Evolutionary conservation across 2,329 filamentous ascomycete species (phyloP), one percentile per base, ranked within the genome.

Genomic region (Alternaria arborescens): DNA sequence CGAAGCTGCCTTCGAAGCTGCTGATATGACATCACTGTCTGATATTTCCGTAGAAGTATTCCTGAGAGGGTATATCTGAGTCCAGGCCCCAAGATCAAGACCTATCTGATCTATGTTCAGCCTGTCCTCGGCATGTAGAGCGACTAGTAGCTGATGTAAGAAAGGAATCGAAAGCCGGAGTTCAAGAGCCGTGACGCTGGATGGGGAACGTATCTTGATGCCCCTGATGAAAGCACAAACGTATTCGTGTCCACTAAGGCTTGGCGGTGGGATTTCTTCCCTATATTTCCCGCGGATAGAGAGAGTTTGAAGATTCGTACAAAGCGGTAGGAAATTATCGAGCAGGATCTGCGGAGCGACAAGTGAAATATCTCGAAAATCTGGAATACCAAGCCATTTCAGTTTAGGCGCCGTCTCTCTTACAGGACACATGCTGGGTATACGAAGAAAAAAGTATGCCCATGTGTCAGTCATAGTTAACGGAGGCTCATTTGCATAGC

Each of bases 21-120:
- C 48, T 7, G 43, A 34, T 11, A 46, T 41, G 14, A 66, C 50
- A 12, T 46, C 52, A 2, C 14, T 20, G 32, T 66, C 62, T 1
- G 28, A 8, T 16, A 64, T 32, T 2, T 40, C 10, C 18, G 18
- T 16, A 11, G 30, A 14, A 20, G 41, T 12, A 20, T 34, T 34
- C 32, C 38, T 14, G 7, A 67, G 47, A 8, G 67, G 67, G 52
- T 62, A 71, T 5, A 64, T 58, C 32, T 73, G 71, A 8, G 71
- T 30, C 69, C 69, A 74, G 5, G 71, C 70, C n/a, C 72, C 72
- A 5, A 75, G 36, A 48, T 73, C 72, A 16, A 75, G 61, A 3
- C 69, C 70, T 16, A 74, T 63, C 6, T 52, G 57, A 20, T 58
- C 43, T 16, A 75, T 66, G 1, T 30, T 30, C 2, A 60, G 57